Conservation (phyloP, 2,329 filamentous ascomycete genomes). For the Chrysosporium queenslandicum region DNA sequence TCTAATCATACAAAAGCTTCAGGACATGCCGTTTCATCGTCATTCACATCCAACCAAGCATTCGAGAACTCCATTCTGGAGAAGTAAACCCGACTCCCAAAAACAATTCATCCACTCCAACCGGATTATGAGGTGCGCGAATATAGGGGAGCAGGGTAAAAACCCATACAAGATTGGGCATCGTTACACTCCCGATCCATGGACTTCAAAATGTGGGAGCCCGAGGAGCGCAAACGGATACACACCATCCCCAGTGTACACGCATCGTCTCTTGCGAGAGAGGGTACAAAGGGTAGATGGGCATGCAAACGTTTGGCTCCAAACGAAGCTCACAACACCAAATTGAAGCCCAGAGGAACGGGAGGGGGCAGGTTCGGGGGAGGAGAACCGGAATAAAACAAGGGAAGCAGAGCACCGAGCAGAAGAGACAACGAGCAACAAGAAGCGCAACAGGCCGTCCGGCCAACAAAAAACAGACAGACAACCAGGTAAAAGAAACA, state of each 20-base stretch:
- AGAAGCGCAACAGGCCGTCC: background rate
- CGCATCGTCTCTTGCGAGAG: constrained; percentile 7
- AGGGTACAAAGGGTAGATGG: background rate
- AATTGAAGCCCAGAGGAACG: background rate
- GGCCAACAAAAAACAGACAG: background rate
- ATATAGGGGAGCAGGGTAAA: background rate
- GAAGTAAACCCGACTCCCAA: background rate
- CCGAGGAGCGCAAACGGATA: constrained; percentile 2
- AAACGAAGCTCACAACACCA: background rate
- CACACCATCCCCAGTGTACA: background rate
- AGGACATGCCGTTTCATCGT: background rate
- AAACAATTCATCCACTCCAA: background rate
- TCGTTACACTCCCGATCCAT: constrained; percentile 1
- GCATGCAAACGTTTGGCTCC: background rate
- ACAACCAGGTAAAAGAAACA: background rate
- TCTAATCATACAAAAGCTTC: background rate
- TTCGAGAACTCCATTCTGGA: background rate
- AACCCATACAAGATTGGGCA: constrained; percentile 4
- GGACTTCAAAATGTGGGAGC: background rate
- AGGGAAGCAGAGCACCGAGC: background rate
- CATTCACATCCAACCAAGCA: background rate
- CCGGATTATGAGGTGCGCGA: background rate
- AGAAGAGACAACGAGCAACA: background rate
- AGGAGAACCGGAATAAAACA: too few relatives aligned
- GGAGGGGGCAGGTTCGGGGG: constrained; percentile 4